Evolutionary conservation across 2,329 filamentous ascomycete species (phyloP).

Genomic region (Ceratocystis destructans): DNA sequence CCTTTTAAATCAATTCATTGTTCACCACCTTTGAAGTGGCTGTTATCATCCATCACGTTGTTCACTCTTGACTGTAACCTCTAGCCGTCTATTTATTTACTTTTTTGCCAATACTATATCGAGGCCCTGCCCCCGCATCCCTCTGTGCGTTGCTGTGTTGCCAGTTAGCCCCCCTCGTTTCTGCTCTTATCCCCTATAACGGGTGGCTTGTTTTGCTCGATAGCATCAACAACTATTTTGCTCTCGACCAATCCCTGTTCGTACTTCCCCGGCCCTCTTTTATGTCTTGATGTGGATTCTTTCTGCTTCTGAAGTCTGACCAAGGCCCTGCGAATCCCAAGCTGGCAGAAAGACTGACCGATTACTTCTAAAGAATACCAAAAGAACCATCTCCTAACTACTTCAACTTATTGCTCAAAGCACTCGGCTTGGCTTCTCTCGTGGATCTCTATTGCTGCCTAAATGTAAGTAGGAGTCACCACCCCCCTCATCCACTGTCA

Average conservation of each 20-base stretch:
- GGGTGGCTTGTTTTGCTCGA: neutral
- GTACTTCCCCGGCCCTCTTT: slow-evolving; percentile 1
- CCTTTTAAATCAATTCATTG: neutral
- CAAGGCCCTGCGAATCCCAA: neutral
- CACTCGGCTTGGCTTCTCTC: neutral
- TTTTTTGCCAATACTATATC: neutral
- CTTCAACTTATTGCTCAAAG: neutral
- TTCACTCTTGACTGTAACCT: neutral
- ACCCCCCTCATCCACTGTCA: neutral
- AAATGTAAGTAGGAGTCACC: neutral
- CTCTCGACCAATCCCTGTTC: neutral
- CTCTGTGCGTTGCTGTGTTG: neutral
- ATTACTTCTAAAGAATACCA: neutral
- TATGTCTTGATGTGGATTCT: neutral
- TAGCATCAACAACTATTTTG: neutral
- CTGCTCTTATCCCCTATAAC: neutral
- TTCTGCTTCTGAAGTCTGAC: neutral
- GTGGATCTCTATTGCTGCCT: neutral
- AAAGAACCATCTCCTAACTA: neutral
- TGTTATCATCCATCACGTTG: too few species aligned
- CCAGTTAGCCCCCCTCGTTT: neutral
- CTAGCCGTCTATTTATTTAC: neutral
- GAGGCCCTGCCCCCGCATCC: neutral
- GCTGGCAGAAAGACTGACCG: neutral
- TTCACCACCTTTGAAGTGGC: neutral